These are phyloP conservation scores for Boletus sp. DNA, from an alignment of 768 basidiomycete genomes.

Conservation along the genomic window DNA sequence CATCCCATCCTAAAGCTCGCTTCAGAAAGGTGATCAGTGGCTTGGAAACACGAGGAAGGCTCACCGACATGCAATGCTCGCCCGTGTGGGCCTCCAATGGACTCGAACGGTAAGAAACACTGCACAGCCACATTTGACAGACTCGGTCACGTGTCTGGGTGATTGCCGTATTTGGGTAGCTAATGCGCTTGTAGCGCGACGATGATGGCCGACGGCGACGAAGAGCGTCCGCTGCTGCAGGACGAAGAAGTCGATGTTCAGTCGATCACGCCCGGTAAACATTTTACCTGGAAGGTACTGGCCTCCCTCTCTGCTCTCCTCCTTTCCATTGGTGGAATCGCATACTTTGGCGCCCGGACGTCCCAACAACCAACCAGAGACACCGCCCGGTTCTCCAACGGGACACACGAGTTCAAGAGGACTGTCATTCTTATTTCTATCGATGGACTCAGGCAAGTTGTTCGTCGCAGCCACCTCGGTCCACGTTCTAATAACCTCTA, in stretches of 20 bases:
- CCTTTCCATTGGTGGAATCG: slow-evolving; percentile 9
- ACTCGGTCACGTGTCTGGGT: no score
- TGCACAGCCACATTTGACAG: slow-evolving; percentile 24
- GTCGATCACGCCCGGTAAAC: not conserved
- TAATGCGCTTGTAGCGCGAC: not conserved
- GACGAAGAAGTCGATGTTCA: slow-evolving; percentile 11
- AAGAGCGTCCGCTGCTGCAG: slow-evolving; percentile 27
- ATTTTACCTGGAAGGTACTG: slow-evolving; percentile 10
- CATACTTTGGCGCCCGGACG: slow-evolving; percentile 6
- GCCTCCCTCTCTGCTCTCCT: slow-evolving; percentile 14
- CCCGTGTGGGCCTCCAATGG: no score
- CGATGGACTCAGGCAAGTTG: slow-evolving; percentile 71
- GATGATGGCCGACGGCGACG: slow-evolving; percentile 17
- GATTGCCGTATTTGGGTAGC: not conserved
- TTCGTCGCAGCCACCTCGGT: not conserved
- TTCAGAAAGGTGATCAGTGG: no score
- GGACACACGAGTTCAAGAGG: slow-evolving; percentile 77
- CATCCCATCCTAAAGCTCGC: no score
- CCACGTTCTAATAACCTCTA: slow-evolving; percentile 9
- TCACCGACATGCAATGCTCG: no score
- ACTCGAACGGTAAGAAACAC: no score
- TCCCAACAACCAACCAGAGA: slow-evolving; percentile 1
- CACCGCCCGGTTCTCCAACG: slow-evolving; percentile 58
- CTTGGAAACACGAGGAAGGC: no score
- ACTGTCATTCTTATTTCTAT: slow-evolving; percentile 86